Evolutionary conservation across 768 basidiomycete genomes (phyloP), one percentile per base, ranked within the genome.

Genomic region (Cystobasidium tubakii): DNA sequence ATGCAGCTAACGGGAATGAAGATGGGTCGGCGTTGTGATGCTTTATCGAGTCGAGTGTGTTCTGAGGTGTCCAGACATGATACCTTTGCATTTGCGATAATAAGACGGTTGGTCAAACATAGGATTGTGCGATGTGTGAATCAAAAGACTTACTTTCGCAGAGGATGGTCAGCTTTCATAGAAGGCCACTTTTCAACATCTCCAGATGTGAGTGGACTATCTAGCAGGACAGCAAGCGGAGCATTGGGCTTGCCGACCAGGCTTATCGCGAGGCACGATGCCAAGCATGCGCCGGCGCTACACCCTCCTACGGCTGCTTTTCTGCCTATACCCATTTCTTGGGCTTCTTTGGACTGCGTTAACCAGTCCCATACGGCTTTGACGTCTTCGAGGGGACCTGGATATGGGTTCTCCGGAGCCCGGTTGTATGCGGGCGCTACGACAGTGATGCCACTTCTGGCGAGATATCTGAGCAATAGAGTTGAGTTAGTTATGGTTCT

Each of bases 381-480:
- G 7, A 50, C 21, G 46, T 50, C 46, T 50, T 50, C 15, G 21
- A 50, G 46, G 3, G 46, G 46, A 9, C 46, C 46, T 9, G 46
- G 46, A 50, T 50, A 50, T 9, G 46, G 46, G 21, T 50, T 50
- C 46, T 50, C 46, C 3, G 46, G 46, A 3, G 46, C 46, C 21
- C 7, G n/a, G n/a, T 50, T 50, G 46, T 50, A 50, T 4, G 46
- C 46, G 7, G 46, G 46, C 3, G 46, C 46, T 15, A 50, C 21
- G 3, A 50, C n/a, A 12, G 46, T 50, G 7, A 50, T 50, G n/a
- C 46, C 46, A 19, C 46, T 50, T n/a, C 21, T 15, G n/a, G 46
- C 46, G 46, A 50, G 46, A 50, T 50, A 50, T 50, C 46, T 50
- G n/a, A n/a, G n/a, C n/a, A n/a, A n/a, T n/a, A n/a, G n/a, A n/a